These are phyloP conservation scores for Vitis rotundifolia DNA, from an alignment of 164 flowering plant genomes.

Conservation along the genomic window DNA sequence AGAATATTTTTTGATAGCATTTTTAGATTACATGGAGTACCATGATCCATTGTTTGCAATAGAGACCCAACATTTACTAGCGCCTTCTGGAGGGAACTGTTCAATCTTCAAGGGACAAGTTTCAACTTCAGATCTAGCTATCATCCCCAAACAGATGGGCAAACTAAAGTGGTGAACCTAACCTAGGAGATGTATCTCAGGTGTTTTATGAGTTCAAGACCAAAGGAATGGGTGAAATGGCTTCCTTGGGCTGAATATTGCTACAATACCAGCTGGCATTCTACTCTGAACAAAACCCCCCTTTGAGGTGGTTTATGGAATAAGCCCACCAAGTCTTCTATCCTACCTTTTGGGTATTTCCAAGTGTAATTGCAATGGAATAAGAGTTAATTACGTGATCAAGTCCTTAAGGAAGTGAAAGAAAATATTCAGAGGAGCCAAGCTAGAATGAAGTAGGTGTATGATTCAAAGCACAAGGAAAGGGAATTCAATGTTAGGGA, in stretches of 20 bases:
- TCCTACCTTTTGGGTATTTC: neutral
- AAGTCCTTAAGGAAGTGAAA: neutral
- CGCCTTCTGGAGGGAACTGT: neutral
- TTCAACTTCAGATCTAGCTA: neutral
- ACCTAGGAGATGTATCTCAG: neutral
- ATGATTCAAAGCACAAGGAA: neutral
- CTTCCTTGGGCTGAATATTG: neutral
- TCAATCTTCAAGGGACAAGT: neutral
- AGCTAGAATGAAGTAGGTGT: neutral
- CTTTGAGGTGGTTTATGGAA: neutral
- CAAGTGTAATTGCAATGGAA: neutral
- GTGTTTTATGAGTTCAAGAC: neutral
- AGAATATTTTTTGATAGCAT: neutral
- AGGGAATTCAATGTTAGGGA: neutral
- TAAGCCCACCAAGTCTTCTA: neutral
- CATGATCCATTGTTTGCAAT: neutral
- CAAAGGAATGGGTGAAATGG: neutral
- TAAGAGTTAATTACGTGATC: neutral
- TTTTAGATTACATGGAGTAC: neutral
- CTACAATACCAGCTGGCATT: neutral
- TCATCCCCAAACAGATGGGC: conserved; percentile 2
- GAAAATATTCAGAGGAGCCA: neutral
- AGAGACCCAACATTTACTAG: neutral
- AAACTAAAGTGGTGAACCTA: neutral
- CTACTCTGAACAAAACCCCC: neutral